Conservation (phyloP, 176 grass and related monocot species). For the Oryza punctata region DNA sequence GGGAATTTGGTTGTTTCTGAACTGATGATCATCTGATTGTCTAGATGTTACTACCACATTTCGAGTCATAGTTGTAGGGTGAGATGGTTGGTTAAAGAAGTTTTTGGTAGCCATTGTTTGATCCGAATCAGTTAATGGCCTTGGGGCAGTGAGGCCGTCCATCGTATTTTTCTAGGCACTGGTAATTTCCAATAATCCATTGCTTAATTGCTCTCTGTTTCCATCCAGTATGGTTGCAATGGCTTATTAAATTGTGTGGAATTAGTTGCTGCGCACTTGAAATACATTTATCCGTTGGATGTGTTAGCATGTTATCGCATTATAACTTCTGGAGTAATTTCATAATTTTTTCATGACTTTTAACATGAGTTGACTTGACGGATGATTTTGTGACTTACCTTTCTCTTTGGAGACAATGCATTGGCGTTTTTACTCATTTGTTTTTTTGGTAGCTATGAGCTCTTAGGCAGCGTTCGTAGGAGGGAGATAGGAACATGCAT, state of each 20-base stretch:
- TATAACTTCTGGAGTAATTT: background rate
- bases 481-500: too few species aligned
- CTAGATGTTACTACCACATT: background rate
- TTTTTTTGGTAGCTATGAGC: background rate
- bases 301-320: background rate
- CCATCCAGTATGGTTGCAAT: background rate
- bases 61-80: background rate
- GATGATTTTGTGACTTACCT: background rate
- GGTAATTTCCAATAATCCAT: background rate
- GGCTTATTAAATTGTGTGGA: background rate
- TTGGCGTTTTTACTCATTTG: background rate
- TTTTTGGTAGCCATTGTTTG: background rate
- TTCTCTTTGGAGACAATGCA: background rate
- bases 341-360: background rate
- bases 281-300: background rate
- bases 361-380: background rate
- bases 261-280: background rate
- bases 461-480: too few species aligned
- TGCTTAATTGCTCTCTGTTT: conserved; percentile 9
- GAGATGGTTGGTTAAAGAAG: background rate
- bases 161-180: background rate
- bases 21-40: background rate
- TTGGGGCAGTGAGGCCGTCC: background rate
- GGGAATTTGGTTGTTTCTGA: background rate
- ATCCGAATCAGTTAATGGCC: background rate